Evolutionary conservation across 352 stramenopile species (phyloP), one percentile per base, ranked within the genome.

Genomic region (Pythium utonaiense): DNA sequence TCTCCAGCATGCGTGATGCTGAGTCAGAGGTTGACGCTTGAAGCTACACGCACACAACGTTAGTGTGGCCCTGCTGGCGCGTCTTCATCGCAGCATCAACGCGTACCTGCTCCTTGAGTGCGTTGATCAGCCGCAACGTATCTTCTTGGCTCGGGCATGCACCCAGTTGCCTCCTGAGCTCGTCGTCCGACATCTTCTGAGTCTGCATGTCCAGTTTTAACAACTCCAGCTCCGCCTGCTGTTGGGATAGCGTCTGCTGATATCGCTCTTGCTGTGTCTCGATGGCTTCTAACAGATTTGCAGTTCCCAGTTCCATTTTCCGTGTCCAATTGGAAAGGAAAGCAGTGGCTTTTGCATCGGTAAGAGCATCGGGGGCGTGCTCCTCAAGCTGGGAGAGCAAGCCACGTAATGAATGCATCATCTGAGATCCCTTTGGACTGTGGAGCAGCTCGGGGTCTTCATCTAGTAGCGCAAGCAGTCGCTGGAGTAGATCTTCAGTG

Each of bases 111-210:
- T 87, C 71, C 24, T 70, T 66, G 0, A 89, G 67, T 24, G 72
- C 72, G 22, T 83, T 67, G 33, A 89, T 73, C 25, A 86, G 62
- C 7, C 54, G 68, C 62, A 86, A 45, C 3, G 77, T 88, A 53
- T 88, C 78, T 66, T 87, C 80, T 58, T 90, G 80, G 49, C 67
- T 87, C 31, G 80, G 78, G 62, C 74, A 87, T 3, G 49, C 57
- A 10, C 63, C 60, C 24, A 89, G 41, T 36, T 84, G 74, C n/a
- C 52, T 71, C 40, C 54, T 53, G 6, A 90, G 75, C 24, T 70
- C 69, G 27, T 71, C 67, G 21, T 88, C 78, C 9, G 71, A 67
- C 24, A 80, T 55, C 42, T 77, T 70, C 10, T 86, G 78, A 16
- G 70, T 49, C 55, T 69, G 68, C 8, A 84, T 40, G 19, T 87